phyloP scores from a whole-genome alignment of 306 rosid genomes.

The Rosa rugosa region DNA sequence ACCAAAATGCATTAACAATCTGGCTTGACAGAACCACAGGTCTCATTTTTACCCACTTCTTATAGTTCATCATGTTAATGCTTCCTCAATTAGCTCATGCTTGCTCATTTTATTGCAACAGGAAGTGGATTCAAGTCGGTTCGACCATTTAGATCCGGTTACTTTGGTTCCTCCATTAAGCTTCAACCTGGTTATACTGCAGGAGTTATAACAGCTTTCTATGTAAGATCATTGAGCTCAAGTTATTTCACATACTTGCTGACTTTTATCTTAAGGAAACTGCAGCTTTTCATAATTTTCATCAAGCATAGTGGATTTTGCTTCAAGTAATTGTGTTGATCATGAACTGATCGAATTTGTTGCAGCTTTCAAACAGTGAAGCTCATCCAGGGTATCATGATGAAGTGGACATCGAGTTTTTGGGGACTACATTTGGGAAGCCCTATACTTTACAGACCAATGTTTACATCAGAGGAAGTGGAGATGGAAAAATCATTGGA shows the following conservation, averaged over 20 bases:
- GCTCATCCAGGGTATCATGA: conserved; percentile 97
- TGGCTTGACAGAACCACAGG: conserved; percentile 94
- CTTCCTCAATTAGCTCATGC: not conserved
- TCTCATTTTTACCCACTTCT: conserved; percentile 8
- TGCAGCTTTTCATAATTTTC: not conserved
- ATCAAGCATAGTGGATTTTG: not conserved
- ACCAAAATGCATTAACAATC: conserved; percentile 63
- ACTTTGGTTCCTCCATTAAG: conserved; percentile 84
- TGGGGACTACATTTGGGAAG: conserved; percentile 95
- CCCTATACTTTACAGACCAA: conserved; percentile 93
- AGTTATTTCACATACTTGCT: not conserved
- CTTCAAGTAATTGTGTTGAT: not conserved
- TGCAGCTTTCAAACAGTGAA: conserved; percentile 89
- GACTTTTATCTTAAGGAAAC: not conserved
- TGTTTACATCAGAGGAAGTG: conserved; percentile 93
- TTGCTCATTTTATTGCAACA: conserved; percentile 23
- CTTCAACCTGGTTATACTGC: conserved; percentile 96
- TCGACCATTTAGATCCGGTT: conserved; percentile 88
- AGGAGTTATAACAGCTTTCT: conserved; percentile 94
- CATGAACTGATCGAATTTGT: not conserved
- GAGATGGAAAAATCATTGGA: conserved; percentile 82
- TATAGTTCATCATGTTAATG: not conserved
- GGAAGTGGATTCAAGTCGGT: conserved; percentile 95
- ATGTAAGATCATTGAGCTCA: conserved; percentile 47
- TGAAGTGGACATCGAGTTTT: conserved; percentile 94